phyloP scores from a whole-genome alignment of 768 basidiomycete genomes.

The Arthromyces matolae region DNA sequence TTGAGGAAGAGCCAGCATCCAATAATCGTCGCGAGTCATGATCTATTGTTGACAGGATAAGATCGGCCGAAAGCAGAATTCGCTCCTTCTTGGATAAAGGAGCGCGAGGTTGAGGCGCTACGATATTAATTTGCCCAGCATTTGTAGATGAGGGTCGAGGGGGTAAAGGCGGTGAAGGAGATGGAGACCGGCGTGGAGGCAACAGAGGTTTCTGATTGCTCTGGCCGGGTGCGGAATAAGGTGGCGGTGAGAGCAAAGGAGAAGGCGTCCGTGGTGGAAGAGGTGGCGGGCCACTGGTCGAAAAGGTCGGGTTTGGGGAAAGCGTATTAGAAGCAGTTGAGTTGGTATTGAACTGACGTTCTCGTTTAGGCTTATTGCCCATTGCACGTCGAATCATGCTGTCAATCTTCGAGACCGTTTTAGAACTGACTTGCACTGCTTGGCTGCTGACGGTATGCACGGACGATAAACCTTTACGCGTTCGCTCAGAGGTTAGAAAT shows the following conservation, averaged over 20 bases:
- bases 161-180: constrained; percentile 33
- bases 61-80: constrained; percentile 59
- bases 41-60: constrained; percentile 63
- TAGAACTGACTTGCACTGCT: constrained; percentile 62
- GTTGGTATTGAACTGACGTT: constrained; percentile 11
- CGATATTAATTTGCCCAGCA: constrained; percentile 3
- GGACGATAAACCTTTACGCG: constrained; percentile 52
- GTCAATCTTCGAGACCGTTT: constrained; percentile 60
- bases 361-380: constrained; percentile 39
- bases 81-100: constrained; percentile 42
- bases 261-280: no score
- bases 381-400: constrained; percentile 54
- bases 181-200: constrained; percentile 29
- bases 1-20: constrained; percentile 43
- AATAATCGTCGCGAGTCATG: constrained; percentile 51
- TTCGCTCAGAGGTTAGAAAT: constrained; percentile 56
- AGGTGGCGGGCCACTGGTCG: no score
- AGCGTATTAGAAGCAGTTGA: constrained; percentile 1
- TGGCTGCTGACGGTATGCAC: constrained; percentile 64
- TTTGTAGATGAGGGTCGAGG: constrained; percentile 23
- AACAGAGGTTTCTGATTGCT: constrained; percentile 27
- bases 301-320: constrained; percentile 6
- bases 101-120: constrained; percentile 16
- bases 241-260: constrained; percentile 14
- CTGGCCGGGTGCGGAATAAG: no score